phyloP scores from a whole-genome alignment of 352 stramenopile genomes.

The Pythium brachiatum region DNA sequence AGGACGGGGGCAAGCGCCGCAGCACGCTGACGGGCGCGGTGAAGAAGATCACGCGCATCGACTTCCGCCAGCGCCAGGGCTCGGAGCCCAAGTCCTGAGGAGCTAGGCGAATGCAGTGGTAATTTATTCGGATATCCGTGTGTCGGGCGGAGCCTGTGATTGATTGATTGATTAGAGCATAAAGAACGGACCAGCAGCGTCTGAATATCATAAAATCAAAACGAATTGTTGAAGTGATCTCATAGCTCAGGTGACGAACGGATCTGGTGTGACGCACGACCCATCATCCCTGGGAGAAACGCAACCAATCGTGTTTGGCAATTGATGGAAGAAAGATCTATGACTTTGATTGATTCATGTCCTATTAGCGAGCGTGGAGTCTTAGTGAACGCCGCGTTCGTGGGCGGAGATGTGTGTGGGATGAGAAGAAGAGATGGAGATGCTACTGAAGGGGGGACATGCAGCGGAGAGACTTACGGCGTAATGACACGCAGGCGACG shows the following conservation, averaged over 20 bases:
- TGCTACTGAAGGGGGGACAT: background rate
- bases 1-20: slow-evolving; percentile 1
- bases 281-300: slow-evolving; percentile 1
- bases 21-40: slow-evolving; percentile 16
- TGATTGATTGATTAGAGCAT: background rate
- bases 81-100: slow-evolving; percentile 16
- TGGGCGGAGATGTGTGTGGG: background rate
- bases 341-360: background rate
- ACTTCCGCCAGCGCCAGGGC: slow-evolving; percentile 24
- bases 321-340: background rate
- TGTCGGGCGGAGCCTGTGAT: background rate
- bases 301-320: too few species aligned
- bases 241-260: background rate
- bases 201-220: background rate
- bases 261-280: background rate
- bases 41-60: slow-evolving; percentile 22
- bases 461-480: background rate
- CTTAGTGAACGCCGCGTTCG: background rate
- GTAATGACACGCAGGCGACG: slow-evolving; percentile 5
- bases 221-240: slow-evolving; percentile 1
- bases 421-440: background rate
- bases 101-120: background rate
- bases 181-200: background rate
- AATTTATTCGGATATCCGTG: slow-evolving; percentile 21
- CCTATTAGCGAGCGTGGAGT: background rate